Base-by-base conservation (phyloP, 2,329 filamentous ascomycete genomes). In the Epichloe gansuensis region DNA sequence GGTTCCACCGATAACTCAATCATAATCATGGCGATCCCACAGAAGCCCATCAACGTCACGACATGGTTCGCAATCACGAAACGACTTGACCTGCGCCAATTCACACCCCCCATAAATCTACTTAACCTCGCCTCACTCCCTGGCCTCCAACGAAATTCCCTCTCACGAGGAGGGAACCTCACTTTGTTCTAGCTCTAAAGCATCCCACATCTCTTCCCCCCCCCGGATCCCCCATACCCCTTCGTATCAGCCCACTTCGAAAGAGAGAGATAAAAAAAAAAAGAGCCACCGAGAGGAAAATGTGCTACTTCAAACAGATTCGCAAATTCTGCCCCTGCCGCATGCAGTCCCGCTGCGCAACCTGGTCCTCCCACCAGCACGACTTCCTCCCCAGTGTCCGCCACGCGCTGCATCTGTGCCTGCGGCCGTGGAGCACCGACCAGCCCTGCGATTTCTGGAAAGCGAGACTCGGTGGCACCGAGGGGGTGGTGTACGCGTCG, bases 241-340 rank as follows among this genome's bases (percentile, higher is more conserved):
- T 31, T 11, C 27, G 27, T 31, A 31, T 9, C 27, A 9, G 36
- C 36, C n/a, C 36, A 15, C 13, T 8, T n/a, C 36, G 23, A 23
- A 23, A 25, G 11, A 42, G 23, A 11, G 5, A 23, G 2, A 43
- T n/a, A 21, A 40, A 36, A 36, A 12, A 23, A 36, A 42, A 35
- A 23, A 34, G 8, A 34, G 31, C 7, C 6, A 21, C 6, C 12
- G 4, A 49, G 13, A 21, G 38, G 5, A 5, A 15, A 46, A 53
- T 50, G 48, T 53, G 48, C 49, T 27, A 47, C 45, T 52, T n/a
- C 46, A 45, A 34, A 11, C 41, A 49, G 39, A 42, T 52, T 38
- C 42, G 50, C 34, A 31, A 47, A 13, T 48, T 21, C 23, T 51
- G 51, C 50, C 42, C 42, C 27, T 55, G 51, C 40, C 21, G 35